Evolutionary conservation across 306 rosid genomes (phyloP), one percentile per base, ranked within the genome.

Genomic region (Morella rubra): DNA sequence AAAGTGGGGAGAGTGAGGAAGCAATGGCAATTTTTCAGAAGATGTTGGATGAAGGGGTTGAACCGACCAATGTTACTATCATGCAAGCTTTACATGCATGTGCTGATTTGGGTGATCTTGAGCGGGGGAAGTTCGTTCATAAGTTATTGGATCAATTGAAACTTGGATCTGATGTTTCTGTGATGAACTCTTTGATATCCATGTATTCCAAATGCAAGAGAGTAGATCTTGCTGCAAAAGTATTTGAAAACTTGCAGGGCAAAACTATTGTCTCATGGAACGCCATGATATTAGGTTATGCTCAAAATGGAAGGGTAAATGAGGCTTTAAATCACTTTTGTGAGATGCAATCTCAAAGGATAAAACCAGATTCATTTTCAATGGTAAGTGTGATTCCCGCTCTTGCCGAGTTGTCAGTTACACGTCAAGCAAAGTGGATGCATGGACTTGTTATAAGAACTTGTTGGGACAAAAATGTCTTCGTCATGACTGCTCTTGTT

Each of bases 371-470:
- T 83, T 91, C 96, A 46, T 93, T 91, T 72, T 91, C 97, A 8
- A 85, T 93, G 79, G 98, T 93, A 20, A 87, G 97, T 72, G 98
- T 90, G 64, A 85, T 87, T 68, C 84, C 91, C 22, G 97, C 98
- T 62, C 79, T 93, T 69, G 94, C 97, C 1, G 97, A 90, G 49
- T 90, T 93, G 77, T 93, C 98, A 1, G 87, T 89, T 71, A 87
- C 85, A 6, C 93, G 94, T 22, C 93, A 89, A 56, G 96, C 98
- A 20, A 94, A 90, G 89, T 94, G 98, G 98, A 89, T 94, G 80
- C 96, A 94, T 72, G 97, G 97, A 73, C 90, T 91, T 68, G 90
- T 88, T 65, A 77, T 87, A 47, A 84, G 96, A 81, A 83, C 86
- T 20, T 83, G 86, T 78, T 87, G 87, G 79, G 91, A 91, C 81